Conservation (phyloP, 169 alveolate genomes). For the Eimeria maxima region DNA sequence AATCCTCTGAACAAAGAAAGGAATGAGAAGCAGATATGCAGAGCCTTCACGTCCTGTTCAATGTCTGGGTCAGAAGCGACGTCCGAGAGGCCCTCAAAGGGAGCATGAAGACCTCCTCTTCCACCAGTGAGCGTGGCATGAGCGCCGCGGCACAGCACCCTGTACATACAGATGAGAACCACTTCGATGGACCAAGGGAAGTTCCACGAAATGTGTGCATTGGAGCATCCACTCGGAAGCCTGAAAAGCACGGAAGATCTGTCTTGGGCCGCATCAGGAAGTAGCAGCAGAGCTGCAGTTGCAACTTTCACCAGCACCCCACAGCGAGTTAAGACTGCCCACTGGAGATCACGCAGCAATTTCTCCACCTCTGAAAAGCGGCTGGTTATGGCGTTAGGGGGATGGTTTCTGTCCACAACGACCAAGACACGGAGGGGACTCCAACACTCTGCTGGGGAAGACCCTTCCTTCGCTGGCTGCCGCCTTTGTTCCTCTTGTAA, state of each 20-base stretch:
- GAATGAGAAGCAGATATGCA: conserved; percentile 47
- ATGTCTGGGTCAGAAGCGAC: background rate
- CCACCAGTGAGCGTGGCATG: conserved; percentile 54
- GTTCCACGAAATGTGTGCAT: conserved; percentile 1
- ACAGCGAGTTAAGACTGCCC: background rate
- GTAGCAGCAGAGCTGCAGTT: conserved; percentile 68
- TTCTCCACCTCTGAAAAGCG: conserved; percentile 46
- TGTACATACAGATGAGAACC: conserved; percentile 55
- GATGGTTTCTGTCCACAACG: conserved; percentile 65
- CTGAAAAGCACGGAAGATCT: background rate
- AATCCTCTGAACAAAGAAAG: conserved; percentile 34
- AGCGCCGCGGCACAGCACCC: conserved; percentile 59
- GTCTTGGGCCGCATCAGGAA: conserved; percentile 51
- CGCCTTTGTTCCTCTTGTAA: background rate
- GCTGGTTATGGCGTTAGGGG: conserved; percentile 57
- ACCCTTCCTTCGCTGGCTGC: background rate
- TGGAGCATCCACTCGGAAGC: background rate
- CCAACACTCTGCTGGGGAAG: background rate
- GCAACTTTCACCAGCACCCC: conserved; percentile 39
- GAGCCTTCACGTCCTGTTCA: conserved; percentile 31
- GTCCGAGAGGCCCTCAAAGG: background rate
- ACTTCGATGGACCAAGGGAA: conserved; percentile 57
- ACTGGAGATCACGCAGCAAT: conserved; percentile 19
- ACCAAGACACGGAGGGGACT: conserved; percentile 60
- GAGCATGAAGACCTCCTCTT: background rate